Conservation (phyloP, 208 protist genomes). For the Blastocrithidia nonstop region DNA sequence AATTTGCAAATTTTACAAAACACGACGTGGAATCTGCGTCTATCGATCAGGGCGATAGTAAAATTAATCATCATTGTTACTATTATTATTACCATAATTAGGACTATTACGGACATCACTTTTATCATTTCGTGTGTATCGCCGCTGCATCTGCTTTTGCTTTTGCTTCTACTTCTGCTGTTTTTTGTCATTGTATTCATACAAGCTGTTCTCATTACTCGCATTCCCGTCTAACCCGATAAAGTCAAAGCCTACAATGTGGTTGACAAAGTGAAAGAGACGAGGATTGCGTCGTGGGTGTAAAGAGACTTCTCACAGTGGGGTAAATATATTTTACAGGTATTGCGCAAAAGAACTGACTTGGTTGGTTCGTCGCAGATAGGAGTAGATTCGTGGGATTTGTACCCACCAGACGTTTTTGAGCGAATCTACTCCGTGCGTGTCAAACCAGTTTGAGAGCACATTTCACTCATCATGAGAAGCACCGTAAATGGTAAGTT, state of each 20-base stretch:
- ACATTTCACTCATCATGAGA: constrained; percentile 88
- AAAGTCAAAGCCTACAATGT: constrained; percentile 96
- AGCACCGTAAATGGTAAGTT: constrained; percentile 83
- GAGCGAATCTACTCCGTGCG: constrained; percentile 88
- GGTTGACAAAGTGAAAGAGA: constrained; percentile 93
- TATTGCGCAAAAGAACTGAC: constrained; percentile 91
- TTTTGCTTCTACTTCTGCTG: no score
- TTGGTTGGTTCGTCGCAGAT: constrained; percentile 59
- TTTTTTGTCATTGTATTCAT: no score
- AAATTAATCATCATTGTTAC: no score
- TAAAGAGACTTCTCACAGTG: constrained; percentile 94
- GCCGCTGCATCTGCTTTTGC: no score
- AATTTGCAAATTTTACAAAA: no score
- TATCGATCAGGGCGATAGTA: no score
- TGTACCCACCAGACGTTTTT: constrained; percentile 97
- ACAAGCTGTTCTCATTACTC: no score
- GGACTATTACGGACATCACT: no score
- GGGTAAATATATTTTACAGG: constrained; percentile 96
- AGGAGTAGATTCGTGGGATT: constrained; percentile 90
- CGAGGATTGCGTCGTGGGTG: constrained; percentile 91
- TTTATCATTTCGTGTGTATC: background rate
- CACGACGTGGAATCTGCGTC: no score
- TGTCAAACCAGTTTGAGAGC: constrained; percentile 93
- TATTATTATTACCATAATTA: no score
- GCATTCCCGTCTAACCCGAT: constrained; percentile 97